These are phyloP conservation scores for Claviceps capensis DNA, from an alignment of 2,329 filamentous ascomycete genomes.

Conservation along the genomic window DNA sequence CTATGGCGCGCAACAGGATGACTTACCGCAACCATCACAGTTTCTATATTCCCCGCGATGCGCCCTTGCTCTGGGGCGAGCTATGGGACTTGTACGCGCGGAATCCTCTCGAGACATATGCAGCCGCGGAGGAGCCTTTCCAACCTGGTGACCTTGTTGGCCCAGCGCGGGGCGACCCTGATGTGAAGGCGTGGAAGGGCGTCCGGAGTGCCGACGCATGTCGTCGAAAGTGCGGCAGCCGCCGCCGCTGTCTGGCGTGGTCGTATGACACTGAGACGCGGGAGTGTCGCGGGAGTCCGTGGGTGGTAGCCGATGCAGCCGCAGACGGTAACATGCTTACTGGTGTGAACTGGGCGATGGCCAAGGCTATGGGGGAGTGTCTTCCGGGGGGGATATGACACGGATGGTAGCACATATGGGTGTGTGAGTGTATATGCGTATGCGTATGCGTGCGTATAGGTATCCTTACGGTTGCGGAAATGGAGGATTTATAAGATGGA, in stretches of 20 bases:
- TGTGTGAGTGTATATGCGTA: neutral
- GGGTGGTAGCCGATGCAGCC: slow-evolving; percentile 31
- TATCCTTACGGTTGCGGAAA: too few relatives aligned
- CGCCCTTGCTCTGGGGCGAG: slow-evolving; percentile 35
- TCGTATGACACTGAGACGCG: slow-evolving; percentile 27
- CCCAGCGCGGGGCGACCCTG: slow-evolving; percentile 27
- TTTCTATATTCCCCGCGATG: slow-evolving; percentile 1
- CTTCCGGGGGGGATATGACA: neutral
- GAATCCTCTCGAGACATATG: slow-evolving; percentile 24
- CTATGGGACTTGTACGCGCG: slow-evolving; percentile 35
- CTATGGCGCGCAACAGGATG: slow-evolving; percentile 20
- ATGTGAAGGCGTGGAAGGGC: slow-evolving; percentile 19
- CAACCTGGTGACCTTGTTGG: slow-evolving; percentile 35
- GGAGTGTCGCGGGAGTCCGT: slow-evolving; percentile 33
- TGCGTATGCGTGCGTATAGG: too few relatives aligned
- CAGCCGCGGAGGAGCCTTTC: slow-evolving; percentile 11
- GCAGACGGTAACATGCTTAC: slow-evolving; percentile 8
- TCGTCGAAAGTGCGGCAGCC: slow-evolving; percentile 24
- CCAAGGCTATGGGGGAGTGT: slow-evolving; percentile 12
- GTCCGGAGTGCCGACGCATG: slow-evolving; percentile 29
- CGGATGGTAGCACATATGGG: neutral
- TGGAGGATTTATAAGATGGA: too few relatives aligned
- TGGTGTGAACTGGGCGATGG: slow-evolving; percentile 19
- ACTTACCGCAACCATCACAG: neutral
- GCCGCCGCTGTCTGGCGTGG: slow-evolving; percentile 36